Evolutionary conservation across 1,139 yeast species (phyloP).

Genomic region (Yamadazyma jaroonii): DNA sequence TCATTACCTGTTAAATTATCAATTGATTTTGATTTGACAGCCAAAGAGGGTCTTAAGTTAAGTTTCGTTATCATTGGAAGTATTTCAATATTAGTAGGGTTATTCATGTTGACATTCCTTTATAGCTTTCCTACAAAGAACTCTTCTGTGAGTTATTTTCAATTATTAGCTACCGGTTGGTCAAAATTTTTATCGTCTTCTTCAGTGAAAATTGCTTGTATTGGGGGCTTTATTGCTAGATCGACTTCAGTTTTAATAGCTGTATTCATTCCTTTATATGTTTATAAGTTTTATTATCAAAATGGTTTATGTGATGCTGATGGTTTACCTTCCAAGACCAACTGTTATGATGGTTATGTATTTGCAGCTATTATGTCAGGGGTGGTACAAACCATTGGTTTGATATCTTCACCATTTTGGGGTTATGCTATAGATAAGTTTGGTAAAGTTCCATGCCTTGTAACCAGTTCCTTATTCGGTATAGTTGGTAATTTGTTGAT

Average conservation of each 20-base stretch:
- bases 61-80: constrained; percentile 51
- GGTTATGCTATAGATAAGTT: constrained; percentile 52
- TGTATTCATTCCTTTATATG: constrained; percentile 62
- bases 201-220: constrained; percentile 49
- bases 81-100: constrained; percentile 37
- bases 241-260: constrained; percentile 61
- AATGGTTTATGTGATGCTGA: constrained; percentile 47
- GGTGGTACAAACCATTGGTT: constrained; percentile 55
- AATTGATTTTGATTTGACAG: constrained; percentile 21
- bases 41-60: constrained; percentile 39
- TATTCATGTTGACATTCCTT: constrained; percentile 40
- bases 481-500: constrained; percentile 31
- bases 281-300: constrained; percentile 53
- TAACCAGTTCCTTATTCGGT: constrained; percentile 42
- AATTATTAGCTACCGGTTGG: constrained; percentile 46
- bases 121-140: constrained; percentile 21
- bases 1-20: constrained; percentile 46
- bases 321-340: constrained; percentile 27
- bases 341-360: constrained; percentile 63
- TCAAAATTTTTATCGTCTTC: constrained; percentile 26
- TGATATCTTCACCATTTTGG: constrained; percentile 61
- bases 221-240: constrained; percentile 64
- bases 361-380: constrained; percentile 70
- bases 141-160: constrained; percentile 19
- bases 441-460: constrained; percentile 32